Conservation (phyloP, 2,329 filamentous ascomycete species). For the Ceratocystis alfenasii region DNA sequence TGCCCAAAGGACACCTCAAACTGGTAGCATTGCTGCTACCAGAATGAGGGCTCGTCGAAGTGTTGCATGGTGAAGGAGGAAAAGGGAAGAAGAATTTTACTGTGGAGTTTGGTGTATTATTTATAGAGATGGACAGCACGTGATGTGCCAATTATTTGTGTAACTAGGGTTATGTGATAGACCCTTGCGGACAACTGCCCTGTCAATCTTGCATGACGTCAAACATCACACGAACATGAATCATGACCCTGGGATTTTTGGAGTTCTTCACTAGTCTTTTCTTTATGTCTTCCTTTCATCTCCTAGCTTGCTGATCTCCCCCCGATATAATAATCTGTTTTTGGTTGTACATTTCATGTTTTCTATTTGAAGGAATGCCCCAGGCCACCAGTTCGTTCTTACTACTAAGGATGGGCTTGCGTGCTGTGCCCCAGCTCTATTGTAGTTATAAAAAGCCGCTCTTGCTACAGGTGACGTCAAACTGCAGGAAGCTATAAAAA, state of each 20-base stretch:
- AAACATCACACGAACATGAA: neutral
- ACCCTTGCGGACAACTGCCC: neutral
- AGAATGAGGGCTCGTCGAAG: slow-evolving; percentile 21
- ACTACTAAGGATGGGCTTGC: neutral
- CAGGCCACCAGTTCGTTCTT: neutral
- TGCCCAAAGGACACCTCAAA: slow-evolving; percentile 20
- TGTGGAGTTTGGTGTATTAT: slow-evolving; percentile 1
- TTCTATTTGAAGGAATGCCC: neutral
- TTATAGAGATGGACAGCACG: slow-evolving; percentile 6
- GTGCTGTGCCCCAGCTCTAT: neutral
- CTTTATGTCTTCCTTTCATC: neutral
- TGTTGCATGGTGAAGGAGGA: slow-evolving; percentile 29
- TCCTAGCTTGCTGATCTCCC: neutral
- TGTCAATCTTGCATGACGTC: neutral
- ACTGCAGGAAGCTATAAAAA: neutral
- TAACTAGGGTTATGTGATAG: neutral
- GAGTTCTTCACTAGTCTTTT: neutral
- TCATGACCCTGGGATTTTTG: neutral
- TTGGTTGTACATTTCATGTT: neutral
- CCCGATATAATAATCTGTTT: neutral
- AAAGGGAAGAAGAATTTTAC: slow-evolving; percentile 15
- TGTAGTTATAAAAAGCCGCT: neutral
- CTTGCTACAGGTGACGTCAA: slow-evolving; percentile 7
- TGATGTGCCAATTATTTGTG: neutral
- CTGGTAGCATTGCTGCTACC: neutral